Evolutionary conservation across 352 stramenopile genomes (phyloP), one percentile per base, ranked within the genome.

Genomic region (Phytopythium chamaehyphon): DNA sequence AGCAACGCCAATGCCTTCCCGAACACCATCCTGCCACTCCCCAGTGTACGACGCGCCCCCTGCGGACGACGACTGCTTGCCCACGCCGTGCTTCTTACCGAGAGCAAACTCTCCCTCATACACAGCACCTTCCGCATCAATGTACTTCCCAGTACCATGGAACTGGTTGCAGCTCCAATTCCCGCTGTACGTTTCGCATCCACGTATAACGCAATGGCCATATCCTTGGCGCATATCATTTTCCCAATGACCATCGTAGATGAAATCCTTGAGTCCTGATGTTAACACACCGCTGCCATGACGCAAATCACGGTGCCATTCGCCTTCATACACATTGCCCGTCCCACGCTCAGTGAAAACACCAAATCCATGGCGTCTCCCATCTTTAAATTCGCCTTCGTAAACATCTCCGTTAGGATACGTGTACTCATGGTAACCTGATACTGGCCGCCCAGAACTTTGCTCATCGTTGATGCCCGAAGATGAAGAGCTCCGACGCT

Each of bases 41-140:
- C 80, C 80, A 37, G 61, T 73, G 57, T 89, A 87, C 43, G 83
- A 70, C 33, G 82, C 71, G 9, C 45, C 37, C 16, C 53, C 35
- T 21, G 21, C 28, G 10, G 39, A 46, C 15, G 31, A 36, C 35
- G 51, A 59, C 26, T 57, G 43, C 51, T 83, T 80, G 42, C 83
- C 83, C 36, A 85, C 66, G 28, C 86, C 86, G 19, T 96, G 71
- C 54, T 91, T 92, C 53, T 86, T 75, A 31, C 86, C 86, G 14
- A 50, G 49, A 0, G 60, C 64, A 56, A 91, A 93, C 66, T 95
- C 86, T 31, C 86, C 86, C 31, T 93, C 80, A 54, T 93, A 96
- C 31, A 91, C 71, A 26, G 72, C 74, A 2, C 86, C 86, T 44
- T 91, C 80, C 0, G 83, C 82, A 48, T 93, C 83, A 16, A 87